phyloP scores from a whole-genome alignment of 108 stramenopile genomes.

The Pseudonitzschia delicatissima region DNA sequence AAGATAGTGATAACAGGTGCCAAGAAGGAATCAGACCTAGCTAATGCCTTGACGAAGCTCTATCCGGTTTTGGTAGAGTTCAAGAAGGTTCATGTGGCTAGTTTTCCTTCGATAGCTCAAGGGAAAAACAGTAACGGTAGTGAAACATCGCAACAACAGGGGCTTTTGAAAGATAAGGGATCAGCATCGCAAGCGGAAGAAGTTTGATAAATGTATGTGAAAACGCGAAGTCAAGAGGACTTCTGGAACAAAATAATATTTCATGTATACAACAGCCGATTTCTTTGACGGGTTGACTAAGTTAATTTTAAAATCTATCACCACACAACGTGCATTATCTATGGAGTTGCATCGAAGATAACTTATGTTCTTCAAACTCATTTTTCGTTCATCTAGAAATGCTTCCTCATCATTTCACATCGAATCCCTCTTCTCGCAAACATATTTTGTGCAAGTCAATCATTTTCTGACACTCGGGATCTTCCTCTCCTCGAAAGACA shows the following conservation, averaged over 20 bases:
- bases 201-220: too few relatives aligned
- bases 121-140: not conserved
- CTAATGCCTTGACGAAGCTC: constrained; percentile 68
- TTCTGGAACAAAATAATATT: too few relatives aligned
- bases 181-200: constrained; percentile 2
- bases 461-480: constrained; percentile 75
- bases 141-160: constrained; percentile 1
- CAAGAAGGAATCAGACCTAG: constrained; percentile 71
- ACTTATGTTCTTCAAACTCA: too few relatives aligned
- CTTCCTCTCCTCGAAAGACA: constrained; percentile 89
- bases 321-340: too few relatives aligned
- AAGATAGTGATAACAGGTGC: constrained; percentile 93
- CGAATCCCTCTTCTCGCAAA: constrained; percentile 92
- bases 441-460: constrained; percentile 98
- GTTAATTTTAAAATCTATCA: too few relatives aligned
- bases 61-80: constrained; percentile 81
- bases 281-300: too few relatives aligned
- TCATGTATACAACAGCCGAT: too few relatives aligned
- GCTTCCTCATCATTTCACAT: constrained; percentile 67
- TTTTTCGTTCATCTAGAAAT: too few relatives aligned
- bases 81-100: constrained; percentile 52
- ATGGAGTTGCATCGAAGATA: too few relatives aligned
- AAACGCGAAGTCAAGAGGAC: too few relatives aligned
- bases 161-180: not conserved
- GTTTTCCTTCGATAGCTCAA: constrained; percentile 12